A percentile compares a stretch with the other conserved stretches of the same genome.
Evolutionary conservation across 2,329 filamentous ascomycete species (phyloP).

Genomic region (Zymoseptoria ardabiliae): DNA sequence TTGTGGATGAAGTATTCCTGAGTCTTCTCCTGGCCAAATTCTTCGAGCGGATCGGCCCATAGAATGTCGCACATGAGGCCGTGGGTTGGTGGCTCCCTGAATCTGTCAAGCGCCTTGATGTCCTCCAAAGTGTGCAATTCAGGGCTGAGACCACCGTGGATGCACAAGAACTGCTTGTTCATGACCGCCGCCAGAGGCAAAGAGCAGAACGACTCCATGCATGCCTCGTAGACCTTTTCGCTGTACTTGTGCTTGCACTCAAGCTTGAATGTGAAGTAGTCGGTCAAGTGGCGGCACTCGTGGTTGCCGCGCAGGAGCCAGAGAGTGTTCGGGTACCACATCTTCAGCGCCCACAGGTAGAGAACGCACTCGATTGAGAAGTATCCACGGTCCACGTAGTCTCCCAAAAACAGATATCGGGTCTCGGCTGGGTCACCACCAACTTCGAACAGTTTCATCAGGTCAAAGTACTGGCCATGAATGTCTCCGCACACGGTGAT

Average conservation of each 20-base stretch:
- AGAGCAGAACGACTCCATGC: slow-evolving; percentile 96
- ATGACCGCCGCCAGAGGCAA: slow-evolving; percentile 91
- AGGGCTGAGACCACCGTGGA: slow-evolving; percentile 91
- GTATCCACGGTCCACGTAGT: slow-evolving; percentile 97
- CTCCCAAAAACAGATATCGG: slow-evolving; percentile 90
- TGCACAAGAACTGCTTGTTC: slow-evolving; percentile 99
- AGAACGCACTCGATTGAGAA: slow-evolving; percentile 99
- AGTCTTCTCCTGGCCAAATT: slow-evolving; percentile 98
- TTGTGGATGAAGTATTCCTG: slow-evolving; percentile 98
- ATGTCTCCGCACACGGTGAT: slow-evolving; percentile 98
- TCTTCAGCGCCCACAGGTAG: slow-evolving; percentile 96
- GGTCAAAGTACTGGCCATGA: slow-evolving; percentile 96
- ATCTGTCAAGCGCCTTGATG: slow-evolving; percentile 93
- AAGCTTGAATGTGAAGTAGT: slow-evolving; percentile 99
- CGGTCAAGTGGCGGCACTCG: slow-evolving; percentile 96
- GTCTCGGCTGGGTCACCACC: slow-evolving; percentile 95
- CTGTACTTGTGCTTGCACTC: slow-evolving; percentile 99
- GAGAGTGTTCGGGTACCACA: slow-evolving; percentile 95
- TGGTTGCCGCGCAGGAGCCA: slow-evolving; percentile 98
- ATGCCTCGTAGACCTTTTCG: slow-evolving; percentile 90
- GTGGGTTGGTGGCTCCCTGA: slow-evolving; percentile 93
- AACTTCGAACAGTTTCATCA: slow-evolving; percentile 99
- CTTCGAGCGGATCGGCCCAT: slow-evolving; percentile 95
- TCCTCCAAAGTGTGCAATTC: slow-evolving; percentile 95
- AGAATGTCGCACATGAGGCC: slow-evolving; percentile 99